Evolutionary conservation across 495 filamentous ascomycete genomes (phyloP).

Genomic region (Staphylotrichum tortipilum): DNA sequence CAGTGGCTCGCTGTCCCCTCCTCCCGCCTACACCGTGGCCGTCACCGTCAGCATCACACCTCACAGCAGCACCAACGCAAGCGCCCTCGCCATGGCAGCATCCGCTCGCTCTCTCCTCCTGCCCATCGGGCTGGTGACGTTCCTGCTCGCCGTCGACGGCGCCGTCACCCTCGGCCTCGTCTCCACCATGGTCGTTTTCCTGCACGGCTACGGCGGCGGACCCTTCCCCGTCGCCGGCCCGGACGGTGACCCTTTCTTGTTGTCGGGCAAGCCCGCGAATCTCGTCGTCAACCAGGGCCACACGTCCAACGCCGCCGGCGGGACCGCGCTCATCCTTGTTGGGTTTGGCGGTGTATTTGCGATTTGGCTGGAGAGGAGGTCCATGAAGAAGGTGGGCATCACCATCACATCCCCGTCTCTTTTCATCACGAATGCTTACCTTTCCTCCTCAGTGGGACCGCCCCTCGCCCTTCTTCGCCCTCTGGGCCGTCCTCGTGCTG

Average conservation of each 20-base stretch:
- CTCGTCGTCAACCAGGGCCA: slow-evolving; percentile 42
- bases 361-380: slow-evolving; percentile 28
- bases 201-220: slow-evolving; percentile 32
- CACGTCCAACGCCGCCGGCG: slow-evolving; percentile 42
- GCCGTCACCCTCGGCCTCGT: slow-evolving; percentile 39
- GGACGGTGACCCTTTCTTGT: slow-evolving; percentile 21
- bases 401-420: neutral
- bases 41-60: too few species aligned
- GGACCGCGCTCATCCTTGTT: slow-evolving; percentile 41
- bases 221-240: slow-evolving; percentile 25
- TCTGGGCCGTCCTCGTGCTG: slow-evolving; percentile 33
- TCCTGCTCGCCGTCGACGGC: slow-evolving; percentile 34
- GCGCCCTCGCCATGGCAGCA: neutral
- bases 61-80: too few species aligned
- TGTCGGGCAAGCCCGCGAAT: slow-evolving; percentile 33
- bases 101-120: neutral
- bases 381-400: slow-evolving; percentile 17
- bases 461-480: slow-evolving; percentile 25
- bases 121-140: neutral
- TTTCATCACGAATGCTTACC: neutral
- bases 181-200: slow-evolving; percentile 41
- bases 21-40: too few species aligned
- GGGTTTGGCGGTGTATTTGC: slow-evolving; percentile 38
- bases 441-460: slow-evolving; percentile 6
- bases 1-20: too few species aligned